phyloP scores from a whole-genome alignment of 2,329 filamentous ascomycete species.

The Lecanoromycetidae sp. region DNA sequence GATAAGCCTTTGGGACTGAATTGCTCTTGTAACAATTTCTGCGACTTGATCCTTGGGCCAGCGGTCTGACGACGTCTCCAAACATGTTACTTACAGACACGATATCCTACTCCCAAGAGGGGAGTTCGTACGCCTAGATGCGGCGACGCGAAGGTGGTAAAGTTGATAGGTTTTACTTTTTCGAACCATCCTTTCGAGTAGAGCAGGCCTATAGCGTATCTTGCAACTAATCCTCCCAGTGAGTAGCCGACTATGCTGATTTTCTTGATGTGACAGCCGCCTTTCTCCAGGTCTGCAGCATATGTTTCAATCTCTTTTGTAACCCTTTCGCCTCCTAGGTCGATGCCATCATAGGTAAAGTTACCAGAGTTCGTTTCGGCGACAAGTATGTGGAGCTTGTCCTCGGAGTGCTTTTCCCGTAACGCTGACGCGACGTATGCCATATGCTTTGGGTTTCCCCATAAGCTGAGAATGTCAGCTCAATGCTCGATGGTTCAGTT shows the following conservation, averaged over 20 bases:
- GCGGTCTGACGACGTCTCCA: no score
- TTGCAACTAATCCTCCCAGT: conserved; percentile 70
- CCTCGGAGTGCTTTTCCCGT: conserved; percentile 36
- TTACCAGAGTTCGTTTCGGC: conserved; percentile 45
- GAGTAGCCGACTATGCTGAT: conserved; percentile 85
- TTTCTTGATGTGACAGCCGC: conserved; percentile 63
- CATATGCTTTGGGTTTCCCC: conserved; percentile 50
- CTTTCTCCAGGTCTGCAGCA: conserved; percentile 40
- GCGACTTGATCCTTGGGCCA: no score
- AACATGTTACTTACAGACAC: no score
- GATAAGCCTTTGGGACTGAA: no score
- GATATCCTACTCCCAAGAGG: conserved; percentile 51
- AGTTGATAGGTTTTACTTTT: conserved; percentile 74
- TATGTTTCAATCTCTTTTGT: conserved; percentile 51
- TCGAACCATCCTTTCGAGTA: conserved; percentile 72
- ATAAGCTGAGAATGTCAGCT: conserved; percentile 33
- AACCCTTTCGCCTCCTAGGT: conserved; percentile 55
- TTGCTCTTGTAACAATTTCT: no score
- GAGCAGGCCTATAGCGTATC: conserved; percentile 76
- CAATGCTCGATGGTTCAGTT: background rate
- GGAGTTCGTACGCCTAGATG: conserved; percentile 67
- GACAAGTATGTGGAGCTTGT: conserved; percentile 44
- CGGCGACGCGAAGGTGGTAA: conserved; percentile 81
- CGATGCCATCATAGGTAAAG: conserved; percentile 55
- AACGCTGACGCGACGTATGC: conserved; percentile 42